Conservation (phyloP, 352 stramenopile genomes). For the Phytophthora podocarpi region DNA sequence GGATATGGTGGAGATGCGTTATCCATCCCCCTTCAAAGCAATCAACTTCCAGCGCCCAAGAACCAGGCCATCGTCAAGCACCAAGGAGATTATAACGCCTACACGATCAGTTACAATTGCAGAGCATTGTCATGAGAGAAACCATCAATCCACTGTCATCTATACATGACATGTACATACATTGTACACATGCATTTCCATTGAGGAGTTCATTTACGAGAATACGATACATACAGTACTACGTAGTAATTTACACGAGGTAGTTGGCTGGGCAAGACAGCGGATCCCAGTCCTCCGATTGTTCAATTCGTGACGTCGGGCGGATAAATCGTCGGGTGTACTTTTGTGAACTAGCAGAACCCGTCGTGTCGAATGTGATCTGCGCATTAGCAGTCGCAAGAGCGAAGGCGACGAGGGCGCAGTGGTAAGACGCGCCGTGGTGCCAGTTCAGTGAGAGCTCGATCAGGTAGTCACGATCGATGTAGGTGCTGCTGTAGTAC, state of each 20-base stretch:
- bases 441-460: slow-evolving; percentile 45
- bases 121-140: too few relatives aligned
- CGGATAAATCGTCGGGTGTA: slow-evolving; percentile 27
- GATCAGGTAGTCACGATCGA: slow-evolving; percentile 42
- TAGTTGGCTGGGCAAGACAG: slow-evolving; percentile 66
- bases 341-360: slow-evolving; percentile 22
- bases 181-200: too few relatives aligned
- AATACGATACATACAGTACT: too few relatives aligned
- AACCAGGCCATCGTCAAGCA: too few relatives aligned
- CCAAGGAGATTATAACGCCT: too few relatives aligned
- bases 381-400: slow-evolving; percentile 32
- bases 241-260: slow-evolving; percentile 46
- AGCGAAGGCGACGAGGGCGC: slow-evolving; percentile 31
- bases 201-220: background rate
- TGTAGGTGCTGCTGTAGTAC: slow-evolving; percentile 56
- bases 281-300: slow-evolving; percentile 36
- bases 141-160: too few relatives aligned
- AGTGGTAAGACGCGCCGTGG: slow-evolving; percentile 50
- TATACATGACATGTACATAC: too few relatives aligned
- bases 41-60: too few relatives aligned
- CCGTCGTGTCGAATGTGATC: slow-evolving; percentile 30
- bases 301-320: slow-evolving; percentile 17
- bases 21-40: too few relatives aligned
- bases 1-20: too few relatives aligned
- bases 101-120: too few relatives aligned